phyloP scores from a whole-genome alignment of 2,329 filamentous ascomycete species.

The Mycosphaerella sp. region DNA sequence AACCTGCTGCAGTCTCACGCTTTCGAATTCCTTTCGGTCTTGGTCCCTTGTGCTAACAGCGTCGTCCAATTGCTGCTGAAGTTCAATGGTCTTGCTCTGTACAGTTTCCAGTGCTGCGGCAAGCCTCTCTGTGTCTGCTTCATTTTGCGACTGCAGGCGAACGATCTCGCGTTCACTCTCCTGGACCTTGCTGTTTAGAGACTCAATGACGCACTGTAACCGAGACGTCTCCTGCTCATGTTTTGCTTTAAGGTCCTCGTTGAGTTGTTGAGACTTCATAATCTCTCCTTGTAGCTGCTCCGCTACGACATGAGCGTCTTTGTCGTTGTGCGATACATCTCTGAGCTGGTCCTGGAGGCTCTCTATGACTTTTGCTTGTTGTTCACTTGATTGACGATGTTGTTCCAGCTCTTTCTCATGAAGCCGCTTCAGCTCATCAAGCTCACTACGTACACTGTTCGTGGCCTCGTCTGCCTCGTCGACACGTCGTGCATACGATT shows the following conservation, averaged over 20 bases:
- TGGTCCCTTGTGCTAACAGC: constrained; percentile 13
- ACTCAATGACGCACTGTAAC: constrained; percentile 11
- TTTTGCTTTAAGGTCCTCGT: constrained; percentile 14
- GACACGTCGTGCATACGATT: constrained; percentile 10
- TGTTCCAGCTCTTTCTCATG: constrained; percentile 8
- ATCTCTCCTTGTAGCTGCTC: constrained; percentile 17
- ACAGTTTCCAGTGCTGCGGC: constrained; percentile 17
- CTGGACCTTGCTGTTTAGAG: constrained; percentile 11
- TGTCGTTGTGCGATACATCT: constrained; percentile 24
- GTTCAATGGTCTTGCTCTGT: constrained; percentile 15
- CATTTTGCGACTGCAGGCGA: constrained; percentile 11
- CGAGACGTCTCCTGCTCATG: constrained; percentile 14
- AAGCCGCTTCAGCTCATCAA: constrained; percentile 15
- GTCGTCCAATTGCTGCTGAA: constrained; percentile 22
- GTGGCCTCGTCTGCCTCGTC: constrained; percentile 7
- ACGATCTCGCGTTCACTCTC: constrained; percentile 8
- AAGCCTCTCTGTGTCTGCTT: constrained; percentile 10
- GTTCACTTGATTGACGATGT: constrained; percentile 8
- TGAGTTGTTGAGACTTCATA: constrained; percentile 14
- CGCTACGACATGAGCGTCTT: constrained; percentile 18
- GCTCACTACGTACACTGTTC: constrained; percentile 15
- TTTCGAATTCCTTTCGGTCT: constrained; percentile 11
- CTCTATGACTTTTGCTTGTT: constrained; percentile 14
- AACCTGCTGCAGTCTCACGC: constrained; percentile 13
- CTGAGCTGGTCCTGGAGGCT: constrained; percentile 21